A percentile compares a stretch with the other conserved stretches of the same genome.
phyloP scores from a whole-genome alignment of 805 yeast genomes.

The Babjeviella inositovora region DNA sequence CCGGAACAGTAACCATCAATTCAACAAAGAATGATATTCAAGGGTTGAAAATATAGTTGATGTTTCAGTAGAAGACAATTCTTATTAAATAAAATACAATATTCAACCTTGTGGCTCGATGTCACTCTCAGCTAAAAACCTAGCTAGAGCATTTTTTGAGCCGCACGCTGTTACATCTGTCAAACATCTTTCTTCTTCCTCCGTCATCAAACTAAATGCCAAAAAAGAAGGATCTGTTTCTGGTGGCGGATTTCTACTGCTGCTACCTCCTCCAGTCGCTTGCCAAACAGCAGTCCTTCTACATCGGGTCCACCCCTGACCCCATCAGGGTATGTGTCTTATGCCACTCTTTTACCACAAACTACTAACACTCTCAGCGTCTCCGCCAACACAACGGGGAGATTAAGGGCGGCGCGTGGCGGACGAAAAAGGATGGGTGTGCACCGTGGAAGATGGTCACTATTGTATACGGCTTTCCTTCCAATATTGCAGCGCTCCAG shows the following conservation, averaged over 20 bases:
- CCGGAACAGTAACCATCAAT: no score
- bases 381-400: conserved; percentile 72
- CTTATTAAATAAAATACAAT: no score
- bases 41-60: no score
- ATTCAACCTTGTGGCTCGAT: no score
- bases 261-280: conserved; percentile 55
- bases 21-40: no score
- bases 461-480: conserved; percentile 58
- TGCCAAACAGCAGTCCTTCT: conserved; percentile 40
- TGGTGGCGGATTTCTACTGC: conserved; percentile 33
- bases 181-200: no score
- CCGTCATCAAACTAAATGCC: no score
- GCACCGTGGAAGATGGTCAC: conserved; percentile 66
- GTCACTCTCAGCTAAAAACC: no score
- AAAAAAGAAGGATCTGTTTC: conserved; percentile 1
- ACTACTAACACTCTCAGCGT: conserved; percentile 15
- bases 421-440: conserved; percentile 36
- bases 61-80: no score
- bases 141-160: no score
- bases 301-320: conserved; percentile 74
- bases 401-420: conserved; percentile 51
- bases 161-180: no score
- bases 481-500: conserved; percentile 52
- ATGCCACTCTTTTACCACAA: background rate
- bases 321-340: conserved; percentile 28